Conservation (phyloP, 805 yeast species). For the Brettanomyces bruxellensis region DNA sequence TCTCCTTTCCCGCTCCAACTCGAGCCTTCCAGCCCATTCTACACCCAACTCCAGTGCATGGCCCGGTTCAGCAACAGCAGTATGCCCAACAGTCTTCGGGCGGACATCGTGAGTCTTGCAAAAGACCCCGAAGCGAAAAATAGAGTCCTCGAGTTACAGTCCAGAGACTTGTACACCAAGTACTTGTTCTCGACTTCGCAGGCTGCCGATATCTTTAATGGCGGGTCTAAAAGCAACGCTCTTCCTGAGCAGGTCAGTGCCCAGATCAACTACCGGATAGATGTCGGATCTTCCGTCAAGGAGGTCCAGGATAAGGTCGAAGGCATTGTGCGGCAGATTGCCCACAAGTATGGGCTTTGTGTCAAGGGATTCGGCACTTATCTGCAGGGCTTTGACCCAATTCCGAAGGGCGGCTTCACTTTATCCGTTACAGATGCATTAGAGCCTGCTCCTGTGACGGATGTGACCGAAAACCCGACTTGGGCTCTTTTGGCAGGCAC, state of each 20-base stretch:
- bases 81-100: slow-evolving; percentile 26
- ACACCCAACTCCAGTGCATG: slow-evolving; percentile 33
- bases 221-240: slow-evolving; percentile 44
- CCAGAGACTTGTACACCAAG: slow-evolving; percentile 20
- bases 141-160: slow-evolving; percentile 27
- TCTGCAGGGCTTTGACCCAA: background rate
- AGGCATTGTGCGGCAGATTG: slow-evolving; percentile 23
- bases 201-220: slow-evolving; percentile 36
- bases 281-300: slow-evolving; percentile 32
- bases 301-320: slow-evolving; percentile 27
- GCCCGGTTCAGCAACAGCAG: slow-evolving; percentile 32
- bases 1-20: slow-evolving; percentile 26
- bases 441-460: slow-evolving; percentile 45
- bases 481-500: slow-evolving; percentile 38
- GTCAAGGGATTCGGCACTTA: background rate
- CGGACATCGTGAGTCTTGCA: slow-evolving; percentile 30
- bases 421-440: slow-evolving; percentile 15
- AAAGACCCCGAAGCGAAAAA: slow-evolving; percentile 28
- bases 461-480: slow-evolving; percentile 32
- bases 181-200: slow-evolving; percentile 38
- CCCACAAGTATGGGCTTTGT: slow-evolving; percentile 31
- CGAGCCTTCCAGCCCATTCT: slow-evolving; percentile 35
- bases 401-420: slow-evolving; percentile 17
- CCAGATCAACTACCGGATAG: slow-evolving; percentile 36
- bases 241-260: slow-evolving; percentile 39